Evolutionary conservation across 179 eudicot species (phyloP).

Genomic region (Beta macrorhiza): DNA sequence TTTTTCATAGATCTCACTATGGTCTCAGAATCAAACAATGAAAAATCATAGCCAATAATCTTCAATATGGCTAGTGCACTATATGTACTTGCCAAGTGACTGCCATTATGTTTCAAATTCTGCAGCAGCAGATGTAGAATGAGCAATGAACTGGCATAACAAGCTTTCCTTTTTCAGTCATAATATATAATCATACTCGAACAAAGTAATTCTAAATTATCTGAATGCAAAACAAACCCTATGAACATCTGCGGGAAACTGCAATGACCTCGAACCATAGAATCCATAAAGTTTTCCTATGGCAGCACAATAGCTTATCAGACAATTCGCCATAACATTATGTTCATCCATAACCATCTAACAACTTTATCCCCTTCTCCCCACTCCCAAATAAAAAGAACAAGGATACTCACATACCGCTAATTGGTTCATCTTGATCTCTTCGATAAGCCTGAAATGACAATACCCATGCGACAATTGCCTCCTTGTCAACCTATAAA

Average conservation of each 20-base stretch:
- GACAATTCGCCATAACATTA: neutral
- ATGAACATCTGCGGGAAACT: conserved; percentile 46
- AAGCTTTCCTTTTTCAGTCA: neutral
- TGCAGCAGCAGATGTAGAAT: conserved; percentile 29
- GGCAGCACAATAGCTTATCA: conserved; percentile 22
- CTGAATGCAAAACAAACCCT: conserved; percentile 53
- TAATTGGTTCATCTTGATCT: conserved; percentile 38
- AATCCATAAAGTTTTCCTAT: conserved; percentile 87
- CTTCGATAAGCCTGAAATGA: conserved; percentile 69
- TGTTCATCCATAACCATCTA: neutral
- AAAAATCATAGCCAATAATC: conserved; percentile 70
- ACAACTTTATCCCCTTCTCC: neutral
- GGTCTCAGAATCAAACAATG: conserved; percentile 43
- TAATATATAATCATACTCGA: conserved; percentile 5
- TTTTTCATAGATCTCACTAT: conserved; percentile 69
- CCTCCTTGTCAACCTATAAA: conserved; percentile 65
- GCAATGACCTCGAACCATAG: conserved; percentile 83
- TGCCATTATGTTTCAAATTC: conserved; percentile 53
- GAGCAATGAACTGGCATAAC: neutral
- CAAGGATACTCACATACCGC: conserved; percentile 36
- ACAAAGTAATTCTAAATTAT: conserved; percentile 4
- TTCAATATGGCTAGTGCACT: conserved; percentile 84
- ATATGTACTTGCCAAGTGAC: conserved; percentile 97
- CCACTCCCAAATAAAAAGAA: neutral
- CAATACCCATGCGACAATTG: conserved; percentile 62